Evolutionary conservation across 768 basidiomycete genomes (phyloP).

Genomic region (Pleurotus salmoneostramineus): DNA sequence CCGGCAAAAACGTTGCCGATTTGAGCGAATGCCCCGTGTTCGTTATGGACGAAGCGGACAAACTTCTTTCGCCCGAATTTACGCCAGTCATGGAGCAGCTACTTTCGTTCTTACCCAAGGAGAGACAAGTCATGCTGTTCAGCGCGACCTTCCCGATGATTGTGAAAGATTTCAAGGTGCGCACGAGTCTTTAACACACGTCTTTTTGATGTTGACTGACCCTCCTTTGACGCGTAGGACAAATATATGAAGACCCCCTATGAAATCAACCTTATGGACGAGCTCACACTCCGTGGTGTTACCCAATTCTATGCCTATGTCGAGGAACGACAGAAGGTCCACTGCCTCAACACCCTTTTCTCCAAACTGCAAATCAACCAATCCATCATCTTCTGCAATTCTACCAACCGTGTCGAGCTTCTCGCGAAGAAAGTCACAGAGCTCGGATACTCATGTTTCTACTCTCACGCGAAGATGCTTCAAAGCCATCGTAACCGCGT

Average conservation of each 20-base stretch:
- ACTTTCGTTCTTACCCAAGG: slow-evolving; percentile 75
- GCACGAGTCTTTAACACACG: slow-evolving; percentile 8
- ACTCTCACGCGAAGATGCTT: slow-evolving; percentile 99
- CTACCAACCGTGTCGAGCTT: slow-evolving; percentile 98
- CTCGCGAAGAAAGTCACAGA: slow-evolving; percentile 99
- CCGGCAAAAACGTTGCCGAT: slow-evolving; percentile 91
- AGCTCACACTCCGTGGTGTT: slow-evolving; percentile 96
- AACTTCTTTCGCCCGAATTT: slow-evolving; percentile 95
- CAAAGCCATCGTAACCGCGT: slow-evolving; percentile 98
- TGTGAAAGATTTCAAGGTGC: slow-evolving; percentile 97
- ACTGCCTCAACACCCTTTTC: slow-evolving; percentile 85
- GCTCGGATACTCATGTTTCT: slow-evolving; percentile 99
- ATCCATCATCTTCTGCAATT: slow-evolving; percentile 99
- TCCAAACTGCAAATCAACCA: slow-evolving; percentile 98
- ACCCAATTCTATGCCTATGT: slow-evolving; percentile 99
- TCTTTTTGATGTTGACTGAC: slow-evolving; percentile 2
- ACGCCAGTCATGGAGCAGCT: slow-evolving; percentile 98
- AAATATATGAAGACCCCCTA: slow-evolving; percentile 95
- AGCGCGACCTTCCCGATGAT: slow-evolving; percentile 99
- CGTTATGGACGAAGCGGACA: slow-evolving; percentile 99
- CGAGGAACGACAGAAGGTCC: slow-evolving; percentile 98
- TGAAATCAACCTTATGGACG: slow-evolving; percentile 99
- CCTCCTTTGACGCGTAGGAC: slow-evolving; percentile 46
- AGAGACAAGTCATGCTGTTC: slow-evolving; percentile 98
- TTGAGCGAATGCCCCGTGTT: slow-evolving; percentile 93